Conservation (phyloP, 805 yeast species). For the Tetrapisispora fleetii region DNA sequence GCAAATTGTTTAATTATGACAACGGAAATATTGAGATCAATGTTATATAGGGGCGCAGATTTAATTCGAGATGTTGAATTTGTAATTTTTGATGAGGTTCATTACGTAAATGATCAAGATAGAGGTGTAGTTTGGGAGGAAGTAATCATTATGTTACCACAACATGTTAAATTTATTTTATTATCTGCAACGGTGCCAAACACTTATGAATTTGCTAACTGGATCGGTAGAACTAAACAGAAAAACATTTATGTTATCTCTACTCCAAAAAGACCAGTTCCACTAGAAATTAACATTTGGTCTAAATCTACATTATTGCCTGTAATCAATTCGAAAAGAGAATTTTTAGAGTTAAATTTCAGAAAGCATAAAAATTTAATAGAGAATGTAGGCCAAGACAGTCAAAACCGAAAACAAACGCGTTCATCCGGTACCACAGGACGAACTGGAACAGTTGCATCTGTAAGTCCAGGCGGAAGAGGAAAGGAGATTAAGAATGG, state of each 20-base stretch:
- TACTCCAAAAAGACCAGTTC: constrained; percentile 94
- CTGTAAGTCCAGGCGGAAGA: constrained; percentile 25
- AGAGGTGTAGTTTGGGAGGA: constrained; percentile 99
- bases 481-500: constrained; percentile 22
- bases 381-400: constrained; percentile 32
- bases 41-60: constrained; percentile 96
- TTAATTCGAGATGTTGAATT: constrained; percentile 93
- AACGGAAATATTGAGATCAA: constrained; percentile 87
- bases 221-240: constrained; percentile 97
- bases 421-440: constrained; percentile 16
- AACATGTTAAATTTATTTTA: constrained; percentile 83
- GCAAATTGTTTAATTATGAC: constrained; percentile 97
- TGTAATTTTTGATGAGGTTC: constrained; percentile 96
- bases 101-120: constrained; percentile 91
- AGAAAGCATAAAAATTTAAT: constrained; percentile 46
- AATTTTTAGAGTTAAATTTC: constrained; percentile 57
- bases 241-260: constrained; percentile 94
- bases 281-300: constrained; percentile 79
- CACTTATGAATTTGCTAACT: constrained; percentile 92
- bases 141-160: constrained; percentile 94
- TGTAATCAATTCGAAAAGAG: constrained; percentile 64
- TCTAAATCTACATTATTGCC: constrained; percentile 67
- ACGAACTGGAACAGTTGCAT: constrained; percentile 18
- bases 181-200: constrained; percentile 98
- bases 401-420: constrained; percentile 20